A percentile compares a stretch with the other conserved stretches of the same genome.
phyloP scores from a whole-genome alignment of 2,329 filamentous ascomycete species.

The Sclerotinia subarctica region DNA sequence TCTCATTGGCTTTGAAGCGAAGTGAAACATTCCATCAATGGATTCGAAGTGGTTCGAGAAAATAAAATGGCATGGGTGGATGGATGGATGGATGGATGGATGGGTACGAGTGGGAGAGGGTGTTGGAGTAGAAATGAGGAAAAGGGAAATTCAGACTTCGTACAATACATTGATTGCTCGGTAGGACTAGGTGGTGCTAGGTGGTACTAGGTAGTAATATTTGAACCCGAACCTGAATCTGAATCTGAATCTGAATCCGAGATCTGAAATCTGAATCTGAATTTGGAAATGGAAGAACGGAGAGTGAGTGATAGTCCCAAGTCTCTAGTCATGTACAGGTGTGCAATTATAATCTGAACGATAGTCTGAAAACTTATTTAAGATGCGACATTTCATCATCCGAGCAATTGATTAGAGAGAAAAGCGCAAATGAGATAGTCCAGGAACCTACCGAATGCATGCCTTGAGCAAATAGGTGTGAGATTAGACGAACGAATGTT shows the following conservation, averaged over 20 bases:
- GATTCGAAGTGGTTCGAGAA: conserved; percentile 6
- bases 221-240: not conserved
- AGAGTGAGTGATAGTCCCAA: not conserved
- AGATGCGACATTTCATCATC: not conserved
- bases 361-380: not conserved
- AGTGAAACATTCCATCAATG: conserved; percentile 8
- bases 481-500: not conserved
- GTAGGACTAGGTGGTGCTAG: not conserved
- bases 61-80: not conserved
- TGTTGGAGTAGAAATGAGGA: not conserved
- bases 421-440: too few relatives aligned
- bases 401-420: not conserved
- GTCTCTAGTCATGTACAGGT: not conserved
- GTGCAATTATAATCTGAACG: not conserved
- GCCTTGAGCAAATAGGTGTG: not conserved
- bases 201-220: not conserved
- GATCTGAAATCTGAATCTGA: not conserved
- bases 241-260: not conserved
- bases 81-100: not conserved
- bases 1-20: conserved; percentile 21
- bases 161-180: not conserved
- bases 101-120: too few relatives aligned
- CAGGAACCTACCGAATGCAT: too few relatives aligned
- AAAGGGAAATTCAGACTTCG: too few relatives aligned
- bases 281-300: not conserved